These are phyloP conservation scores for Phytopythium litorale DNA, from an alignment of 352 stramenopile species.

Conservation along the genomic window DNA sequence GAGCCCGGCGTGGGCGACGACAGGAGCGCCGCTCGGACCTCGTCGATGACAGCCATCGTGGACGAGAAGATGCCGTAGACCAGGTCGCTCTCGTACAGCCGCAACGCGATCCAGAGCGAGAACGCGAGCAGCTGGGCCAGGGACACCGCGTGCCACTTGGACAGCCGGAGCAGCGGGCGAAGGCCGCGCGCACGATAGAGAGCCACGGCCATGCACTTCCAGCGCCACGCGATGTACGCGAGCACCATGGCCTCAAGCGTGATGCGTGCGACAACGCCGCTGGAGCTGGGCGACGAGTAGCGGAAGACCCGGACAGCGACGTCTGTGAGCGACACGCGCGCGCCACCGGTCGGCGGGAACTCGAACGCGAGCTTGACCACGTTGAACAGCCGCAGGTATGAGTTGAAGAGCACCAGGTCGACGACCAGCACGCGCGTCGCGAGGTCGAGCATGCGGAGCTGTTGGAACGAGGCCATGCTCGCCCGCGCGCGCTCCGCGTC, in stretches of 20 bases:
- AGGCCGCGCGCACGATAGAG: slow-evolving; percentile 27
- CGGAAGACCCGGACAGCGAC: slow-evolving; percentile 43
- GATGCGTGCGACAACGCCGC: slow-evolving; percentile 16
- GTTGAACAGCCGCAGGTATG: slow-evolving; percentile 63
- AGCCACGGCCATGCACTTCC: slow-evolving; percentile 27
- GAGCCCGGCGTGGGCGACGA: slow-evolving; percentile 1
- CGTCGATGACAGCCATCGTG: slow-evolving; percentile 17
- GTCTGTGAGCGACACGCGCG: slow-evolving; percentile 42
- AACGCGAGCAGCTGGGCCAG: slow-evolving; percentile 42
- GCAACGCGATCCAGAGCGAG: slow-evolving; percentile 38
- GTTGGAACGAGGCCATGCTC: slow-evolving; percentile 27
- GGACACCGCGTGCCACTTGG: slow-evolving; percentile 38
- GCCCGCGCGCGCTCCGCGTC: slow-evolving; percentile 25
- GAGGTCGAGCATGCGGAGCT: slow-evolving; percentile 50
- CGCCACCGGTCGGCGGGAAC: slow-evolving; percentile 56
- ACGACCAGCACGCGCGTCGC: slow-evolving; percentile 56
- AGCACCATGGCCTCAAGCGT: slow-evolving; percentile 52
- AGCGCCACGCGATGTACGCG: slow-evolving; percentile 35
- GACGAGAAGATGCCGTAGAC: slow-evolving; percentile 51
- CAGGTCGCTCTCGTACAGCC: slow-evolving; percentile 49
- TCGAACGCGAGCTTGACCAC: slow-evolving; percentile 55
- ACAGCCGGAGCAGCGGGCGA: slow-evolving; percentile 22
- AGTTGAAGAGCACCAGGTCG: slow-evolving; percentile 64
- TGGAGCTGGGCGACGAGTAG: slow-evolving; percentile 36
- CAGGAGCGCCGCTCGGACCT: background rate